phyloP scores from a whole-genome alignment of 1,139 yeast genomes.

The Magnusiomyces ingens region DNA sequence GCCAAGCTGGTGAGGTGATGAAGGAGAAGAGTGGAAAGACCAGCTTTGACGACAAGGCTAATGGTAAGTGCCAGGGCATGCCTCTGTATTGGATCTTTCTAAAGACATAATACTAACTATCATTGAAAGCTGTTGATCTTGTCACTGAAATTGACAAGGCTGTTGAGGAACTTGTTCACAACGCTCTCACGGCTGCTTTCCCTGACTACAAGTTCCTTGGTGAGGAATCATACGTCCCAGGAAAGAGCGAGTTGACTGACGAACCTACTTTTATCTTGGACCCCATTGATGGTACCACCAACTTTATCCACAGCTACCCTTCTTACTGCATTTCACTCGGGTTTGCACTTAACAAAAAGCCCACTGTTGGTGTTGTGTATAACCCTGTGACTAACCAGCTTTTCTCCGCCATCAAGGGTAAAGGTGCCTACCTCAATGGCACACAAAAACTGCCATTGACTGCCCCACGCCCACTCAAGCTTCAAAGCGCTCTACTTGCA shows the following conservation, averaged over 20 bases:
- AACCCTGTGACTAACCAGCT: slow-evolving; percentile 48
- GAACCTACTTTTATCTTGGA: slow-evolving; percentile 56
- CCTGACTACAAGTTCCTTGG: slow-evolving; percentile 50
- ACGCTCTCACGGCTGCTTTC: slow-evolving; percentile 33
- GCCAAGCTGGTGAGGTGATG: slow-evolving; percentile 45
- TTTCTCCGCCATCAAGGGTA: slow-evolving; percentile 46
- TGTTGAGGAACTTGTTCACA: slow-evolving; percentile 44
- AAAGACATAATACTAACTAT: neutral
- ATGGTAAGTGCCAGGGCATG: slow-evolving; percentile 27
- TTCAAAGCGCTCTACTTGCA: slow-evolving; percentile 50
- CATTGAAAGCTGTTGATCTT: slow-evolving; percentile 41
- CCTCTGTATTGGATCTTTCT: neutral
- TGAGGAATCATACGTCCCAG: slow-evolving; percentile 49
- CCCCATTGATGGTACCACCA: slow-evolving; percentile 58
- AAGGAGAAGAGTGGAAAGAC: slow-evolving; percentile 42
- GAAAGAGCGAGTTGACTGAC: slow-evolving; percentile 40
- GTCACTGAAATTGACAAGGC: slow-evolving; percentile 53
- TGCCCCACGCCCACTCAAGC: slow-evolving; percentile 34
- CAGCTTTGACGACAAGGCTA: slow-evolving; percentile 46
- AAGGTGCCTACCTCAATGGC: slow-evolving; percentile 47
- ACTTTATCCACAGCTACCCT: slow-evolving; percentile 54
- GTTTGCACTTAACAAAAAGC: slow-evolving; percentile 42
- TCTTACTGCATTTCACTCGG: slow-evolving; percentile 55
- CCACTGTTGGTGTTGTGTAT: slow-evolving; percentile 53
- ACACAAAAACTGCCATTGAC: slow-evolving; percentile 36